Evolutionary conservation across 2,329 filamentous ascomycete genomes (phyloP).

Genomic region (Epichloe sibirici): DNA sequence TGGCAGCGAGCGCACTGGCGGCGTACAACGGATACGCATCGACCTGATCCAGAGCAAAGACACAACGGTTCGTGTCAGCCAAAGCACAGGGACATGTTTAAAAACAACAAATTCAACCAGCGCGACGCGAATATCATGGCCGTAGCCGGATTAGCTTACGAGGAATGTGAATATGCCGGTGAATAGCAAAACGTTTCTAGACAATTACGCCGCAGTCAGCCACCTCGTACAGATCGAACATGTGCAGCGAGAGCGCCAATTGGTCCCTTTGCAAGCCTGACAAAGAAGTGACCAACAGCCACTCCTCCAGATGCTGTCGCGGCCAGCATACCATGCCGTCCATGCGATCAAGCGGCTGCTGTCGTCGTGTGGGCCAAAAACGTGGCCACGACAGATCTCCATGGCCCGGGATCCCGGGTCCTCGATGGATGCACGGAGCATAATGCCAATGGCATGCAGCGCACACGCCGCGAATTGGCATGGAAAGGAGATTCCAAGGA

Average conservation of each 20-base stretch:
- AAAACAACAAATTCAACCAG: neutral
- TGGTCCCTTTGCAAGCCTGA: conserved; percentile 9
- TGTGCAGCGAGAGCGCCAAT: neutral
- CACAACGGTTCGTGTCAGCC: neutral
- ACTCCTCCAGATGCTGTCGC: neutral
- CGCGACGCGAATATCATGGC: neutral
- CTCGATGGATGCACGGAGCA: neutral
- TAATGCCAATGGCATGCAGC: neutral
- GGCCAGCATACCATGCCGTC: neutral
- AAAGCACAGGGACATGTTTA: neutral
- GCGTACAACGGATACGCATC: conserved; percentile 68
- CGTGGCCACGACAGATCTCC: conserved; percentile 5
- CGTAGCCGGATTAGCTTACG: conserved; percentile 35
- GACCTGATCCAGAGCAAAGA: conserved; percentile 29
- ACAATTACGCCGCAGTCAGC: conserved; percentile 14
- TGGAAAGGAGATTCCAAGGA: neutral
- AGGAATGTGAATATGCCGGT: conserved; percentile 82
- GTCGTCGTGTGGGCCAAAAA: conserved; percentile 1
- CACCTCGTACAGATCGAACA: conserved; percentile 6
- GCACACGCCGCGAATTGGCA: neutral
- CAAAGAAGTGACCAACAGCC: conserved; percentile 21
- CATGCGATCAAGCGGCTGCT: neutral
- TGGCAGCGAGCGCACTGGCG: conserved; percentile 69
- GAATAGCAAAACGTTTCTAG: conserved; percentile 64
- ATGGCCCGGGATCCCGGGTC: neutral